These are phyloP conservation scores for Clonostachys rosea DNA, from an alignment of 2,329 filamentous ascomycete genomes.

Conservation along the genomic window DNA sequence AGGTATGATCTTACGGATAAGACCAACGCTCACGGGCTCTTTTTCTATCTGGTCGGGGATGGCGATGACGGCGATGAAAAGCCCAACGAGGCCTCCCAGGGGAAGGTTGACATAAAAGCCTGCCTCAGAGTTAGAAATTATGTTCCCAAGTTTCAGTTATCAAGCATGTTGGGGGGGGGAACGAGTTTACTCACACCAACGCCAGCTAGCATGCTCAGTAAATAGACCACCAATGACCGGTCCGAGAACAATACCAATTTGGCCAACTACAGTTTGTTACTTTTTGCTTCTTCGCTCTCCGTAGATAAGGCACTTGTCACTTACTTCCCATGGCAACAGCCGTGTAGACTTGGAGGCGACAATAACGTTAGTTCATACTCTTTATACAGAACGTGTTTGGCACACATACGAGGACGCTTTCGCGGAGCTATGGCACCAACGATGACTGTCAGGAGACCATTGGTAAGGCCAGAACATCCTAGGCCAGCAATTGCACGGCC, in stretches of 20 bases:
- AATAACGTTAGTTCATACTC: constrained; percentile 28
- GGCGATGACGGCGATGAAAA: constrained; percentile 20
- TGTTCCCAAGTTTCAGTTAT: no score
- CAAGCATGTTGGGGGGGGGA: no score
- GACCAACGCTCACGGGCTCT: constrained; percentile 12
- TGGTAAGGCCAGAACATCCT: constrained; percentile 9
- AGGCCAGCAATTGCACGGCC: constrained; percentile 11
- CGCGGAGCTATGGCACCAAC: constrained; percentile 7
- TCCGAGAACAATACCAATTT: constrained; percentile 31
- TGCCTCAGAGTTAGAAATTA: neutral
- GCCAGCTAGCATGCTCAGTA: constrained; percentile 29
- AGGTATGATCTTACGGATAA: constrained; percentile 13
- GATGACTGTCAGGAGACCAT: constrained; percentile 9
- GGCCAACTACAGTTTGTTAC: constrained; percentile 8
- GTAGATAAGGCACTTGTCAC: neutral
- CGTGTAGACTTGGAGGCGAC: constrained; percentile 21
- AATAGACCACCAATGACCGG: constrained; percentile 38
- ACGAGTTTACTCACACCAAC: constrained; percentile 22
- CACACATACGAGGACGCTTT: constrained; percentile 11
- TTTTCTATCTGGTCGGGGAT: constrained; percentile 29
- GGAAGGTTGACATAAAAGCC: constrained; percentile 43
- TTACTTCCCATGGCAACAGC: constrained; percentile 14
- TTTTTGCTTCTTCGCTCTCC: no score
- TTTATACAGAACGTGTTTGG: constrained; percentile 6
- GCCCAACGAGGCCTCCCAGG: constrained; percentile 26